Percentiles rank a stretch among this genome's conserved stretches.
Conservation (phyloP, 345 rosid species). For the Aethionema arabicum region DNA sequence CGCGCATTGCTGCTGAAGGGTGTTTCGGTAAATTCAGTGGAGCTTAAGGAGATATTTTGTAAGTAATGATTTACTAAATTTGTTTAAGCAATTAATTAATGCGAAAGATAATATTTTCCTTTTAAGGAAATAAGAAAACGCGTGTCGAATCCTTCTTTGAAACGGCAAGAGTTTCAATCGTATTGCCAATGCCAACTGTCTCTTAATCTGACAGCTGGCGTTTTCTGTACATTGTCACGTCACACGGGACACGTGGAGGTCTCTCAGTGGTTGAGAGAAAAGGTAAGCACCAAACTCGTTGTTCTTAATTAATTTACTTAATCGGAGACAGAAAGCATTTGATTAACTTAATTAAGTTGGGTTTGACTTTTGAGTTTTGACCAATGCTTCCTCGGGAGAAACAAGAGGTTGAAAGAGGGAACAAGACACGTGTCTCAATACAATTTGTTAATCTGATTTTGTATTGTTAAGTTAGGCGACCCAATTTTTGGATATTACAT, state of each 20-base stretch:
- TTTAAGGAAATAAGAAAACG: conserved; percentile 27
- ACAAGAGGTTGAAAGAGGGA: conserved; percentile 12
- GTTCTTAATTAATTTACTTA: conserved; percentile 9
- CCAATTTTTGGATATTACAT: too few species aligned
- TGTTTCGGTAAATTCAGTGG: neutral
- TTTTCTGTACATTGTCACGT: neutral
- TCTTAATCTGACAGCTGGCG: neutral
- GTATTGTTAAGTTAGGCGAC: too few species aligned
- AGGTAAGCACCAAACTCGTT: neutral
- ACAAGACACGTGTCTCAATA: neutral
- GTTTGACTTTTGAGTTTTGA: conserved; percentile 16
- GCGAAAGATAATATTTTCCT: conserved; percentile 26
- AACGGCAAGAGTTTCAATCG: conserved; percentile 31
- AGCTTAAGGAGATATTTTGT: conserved; percentile 24
- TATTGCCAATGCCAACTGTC: conserved; percentile 31
- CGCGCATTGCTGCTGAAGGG: neutral
- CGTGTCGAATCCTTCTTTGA: conserved; percentile 16
- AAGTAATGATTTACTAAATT: neutral
- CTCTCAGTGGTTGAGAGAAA: neutral
- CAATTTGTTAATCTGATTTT: too few species aligned
- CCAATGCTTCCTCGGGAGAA: conserved; percentile 19
- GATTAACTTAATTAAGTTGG: conserved; percentile 15
- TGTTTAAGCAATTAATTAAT: neutral
- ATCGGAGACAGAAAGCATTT: conserved; percentile 3
- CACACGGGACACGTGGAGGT: conserved; percentile 14